Conservation (phyloP, 179 eudicot species). For the Sideroxylon spinosum region DNA sequence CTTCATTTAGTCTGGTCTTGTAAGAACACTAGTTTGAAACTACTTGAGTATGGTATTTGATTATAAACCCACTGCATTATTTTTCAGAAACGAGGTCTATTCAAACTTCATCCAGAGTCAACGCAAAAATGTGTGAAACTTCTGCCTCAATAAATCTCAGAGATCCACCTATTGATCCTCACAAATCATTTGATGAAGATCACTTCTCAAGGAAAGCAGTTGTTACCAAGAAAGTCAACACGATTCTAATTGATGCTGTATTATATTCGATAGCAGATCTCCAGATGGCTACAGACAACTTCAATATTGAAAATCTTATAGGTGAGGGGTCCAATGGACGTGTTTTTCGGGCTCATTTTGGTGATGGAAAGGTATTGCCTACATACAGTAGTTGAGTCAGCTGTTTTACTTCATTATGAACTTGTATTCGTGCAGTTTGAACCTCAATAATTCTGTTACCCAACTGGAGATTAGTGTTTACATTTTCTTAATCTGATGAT, state of each 20-base stretch:
- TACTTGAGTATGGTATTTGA: no score
- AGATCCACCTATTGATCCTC: constrained; percentile 54
- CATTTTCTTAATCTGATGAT: no score
- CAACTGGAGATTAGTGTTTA: neutral
- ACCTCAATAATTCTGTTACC: no score
- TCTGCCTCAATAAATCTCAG: constrained; percentile 52
- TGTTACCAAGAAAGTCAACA: constrained; percentile 50
- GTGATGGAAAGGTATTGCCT: constrained; percentile 67
- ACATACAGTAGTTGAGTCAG: no score
- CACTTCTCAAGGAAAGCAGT: constrained; percentile 47
- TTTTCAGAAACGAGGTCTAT: constrained; percentile 59
- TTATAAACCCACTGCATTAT: neutral
- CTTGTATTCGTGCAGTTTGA: no score
- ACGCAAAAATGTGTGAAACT: constrained; percentile 48
- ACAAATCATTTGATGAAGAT: constrained; percentile 81
- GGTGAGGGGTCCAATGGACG: constrained; percentile 94
- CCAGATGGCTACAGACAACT: constrained; percentile 89
- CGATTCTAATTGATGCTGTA: constrained; percentile 51
- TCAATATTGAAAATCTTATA: constrained; percentile 65
- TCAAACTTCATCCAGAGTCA: constrained; percentile 45
- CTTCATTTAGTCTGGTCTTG: neutral
- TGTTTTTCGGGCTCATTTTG: constrained; percentile 80
- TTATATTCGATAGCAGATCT: constrained; percentile 85
- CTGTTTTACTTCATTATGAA: no score
- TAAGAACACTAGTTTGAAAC: neutral